Conservation (phyloP, 345 rosid species). For the Syzygium aromaticum region DNA sequence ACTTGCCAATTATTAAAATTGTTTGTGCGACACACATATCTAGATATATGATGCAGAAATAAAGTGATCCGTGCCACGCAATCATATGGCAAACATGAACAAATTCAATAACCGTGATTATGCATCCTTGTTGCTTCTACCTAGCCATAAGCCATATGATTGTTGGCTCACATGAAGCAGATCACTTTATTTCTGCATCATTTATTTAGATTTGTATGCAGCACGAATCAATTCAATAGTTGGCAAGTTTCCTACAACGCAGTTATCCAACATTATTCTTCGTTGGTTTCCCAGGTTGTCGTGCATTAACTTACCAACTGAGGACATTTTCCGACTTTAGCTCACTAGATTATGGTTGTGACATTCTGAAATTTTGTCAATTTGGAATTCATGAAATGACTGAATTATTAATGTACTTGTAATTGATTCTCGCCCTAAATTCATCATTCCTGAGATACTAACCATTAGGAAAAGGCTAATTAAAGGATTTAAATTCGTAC, state of each 20-base stretch:
- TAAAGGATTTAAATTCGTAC: too few relatives aligned
- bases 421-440: too few relatives aligned
- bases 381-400: too few relatives aligned
- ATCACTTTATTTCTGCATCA: neutral
- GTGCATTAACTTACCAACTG: neutral
- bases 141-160: neutral
- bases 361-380: too few relatives aligned
- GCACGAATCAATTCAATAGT: neutral
- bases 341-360: neutral
- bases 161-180: neutral
- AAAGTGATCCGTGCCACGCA: neutral
- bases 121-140: neutral
- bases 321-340: neutral
- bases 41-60: neutral
- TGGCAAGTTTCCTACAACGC: neutral
- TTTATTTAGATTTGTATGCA: neutral
- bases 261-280: neutral
- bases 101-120: too few relatives aligned
- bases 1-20: neutral
- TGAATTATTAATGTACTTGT: too few relatives aligned
- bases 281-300: neutral
- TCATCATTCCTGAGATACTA: too few relatives aligned
- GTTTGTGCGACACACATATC: neutral
- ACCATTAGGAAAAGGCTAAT: too few relatives aligned
- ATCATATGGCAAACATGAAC: neutral